Conservation (phyloP, 805 yeast species). For the Saturnispora diversa region DNA sequence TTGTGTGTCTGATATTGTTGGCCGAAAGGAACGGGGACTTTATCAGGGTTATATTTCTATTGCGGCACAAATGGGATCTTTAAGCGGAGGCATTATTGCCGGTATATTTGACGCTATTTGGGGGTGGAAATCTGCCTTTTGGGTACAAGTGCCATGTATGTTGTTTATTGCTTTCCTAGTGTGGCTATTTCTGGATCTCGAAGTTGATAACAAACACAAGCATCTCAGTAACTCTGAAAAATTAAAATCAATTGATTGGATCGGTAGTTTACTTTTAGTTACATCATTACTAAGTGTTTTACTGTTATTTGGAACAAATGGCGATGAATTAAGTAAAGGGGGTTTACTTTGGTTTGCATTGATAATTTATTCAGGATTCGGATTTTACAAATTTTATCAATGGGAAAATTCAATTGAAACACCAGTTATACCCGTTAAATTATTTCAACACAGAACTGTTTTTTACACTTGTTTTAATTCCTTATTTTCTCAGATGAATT, state of each 20-base stretch:
- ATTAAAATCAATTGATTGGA: constrained; percentile 42
- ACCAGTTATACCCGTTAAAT: constrained; percentile 58
- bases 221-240: neutral
- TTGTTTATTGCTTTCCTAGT: constrained; percentile 33
- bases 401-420: constrained; percentile 20
- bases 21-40: constrained; percentile 65
- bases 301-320: constrained; percentile 57
- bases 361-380: constrained; percentile 1
- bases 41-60: constrained; percentile 78
- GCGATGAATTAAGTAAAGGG: constrained; percentile 42
- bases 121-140: constrained; percentile 62
- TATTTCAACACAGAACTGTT: constrained; percentile 50
- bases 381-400: constrained; percentile 7
- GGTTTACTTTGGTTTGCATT: constrained; percentile 33
- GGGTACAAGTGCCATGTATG: constrained; percentile 46
- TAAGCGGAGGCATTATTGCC: constrained; percentile 57
- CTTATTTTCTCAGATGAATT: constrained; percentile 62
- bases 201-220: constrained; percentile 23
- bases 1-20: constrained; percentile 65
- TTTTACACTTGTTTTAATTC: constrained; percentile 55
- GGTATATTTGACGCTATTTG: constrained; percentile 42
- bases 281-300: constrained; percentile 45
- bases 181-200: constrained; percentile 31
- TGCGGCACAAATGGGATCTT: constrained; percentile 67
- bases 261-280: constrained; percentile 55